Conservation (phyloP, 768 basidiomycete species). For the Mycena galopus region DNA sequence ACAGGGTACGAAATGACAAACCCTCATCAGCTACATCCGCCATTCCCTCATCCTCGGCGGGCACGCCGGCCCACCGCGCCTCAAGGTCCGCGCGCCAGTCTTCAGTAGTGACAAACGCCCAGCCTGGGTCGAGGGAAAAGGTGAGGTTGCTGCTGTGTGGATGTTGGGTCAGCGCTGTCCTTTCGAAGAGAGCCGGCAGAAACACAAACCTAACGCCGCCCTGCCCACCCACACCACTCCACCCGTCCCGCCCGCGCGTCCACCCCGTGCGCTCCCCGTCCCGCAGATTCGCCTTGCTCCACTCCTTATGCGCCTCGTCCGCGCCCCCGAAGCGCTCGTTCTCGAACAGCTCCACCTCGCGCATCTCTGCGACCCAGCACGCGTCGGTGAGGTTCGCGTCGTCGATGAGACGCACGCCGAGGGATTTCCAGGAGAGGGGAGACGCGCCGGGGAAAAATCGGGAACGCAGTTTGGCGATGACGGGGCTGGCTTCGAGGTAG, state of each 20-base stretch:
- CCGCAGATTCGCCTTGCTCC: slow-evolving; percentile 60
- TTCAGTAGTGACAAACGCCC: slow-evolving; percentile 82
- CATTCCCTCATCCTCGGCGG: background rate
- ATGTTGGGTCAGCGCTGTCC: slow-evolving; percentile 32
- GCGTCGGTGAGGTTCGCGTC: slow-evolving; percentile 74
- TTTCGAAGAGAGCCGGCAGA: too few species aligned
- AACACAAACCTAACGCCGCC: slow-evolving; percentile 76
- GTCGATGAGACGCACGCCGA: slow-evolving; percentile 63
- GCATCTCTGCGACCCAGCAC: slow-evolving; percentile 74
- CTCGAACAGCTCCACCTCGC: slow-evolving; percentile 83
- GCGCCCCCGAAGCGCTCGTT: slow-evolving; percentile 73
- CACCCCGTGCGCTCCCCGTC: slow-evolving; percentile 70
- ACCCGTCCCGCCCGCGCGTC: slow-evolving; percentile 80
- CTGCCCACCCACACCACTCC: slow-evolving; percentile 66
- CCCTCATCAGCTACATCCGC: slow-evolving; percentile 43
- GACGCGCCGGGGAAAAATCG: background rate
- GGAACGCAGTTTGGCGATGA: slow-evolving; percentile 7
- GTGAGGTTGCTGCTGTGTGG: slow-evolving; percentile 80
- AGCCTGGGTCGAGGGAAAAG: slow-evolving; percentile 80
- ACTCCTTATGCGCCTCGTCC: slow-evolving; percentile 44
- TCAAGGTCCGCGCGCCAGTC: slow-evolving; percentile 79
- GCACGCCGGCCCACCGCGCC: slow-evolving; percentile 63
- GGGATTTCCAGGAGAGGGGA: slow-evolving; percentile 29
- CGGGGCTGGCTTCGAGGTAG: slow-evolving; percentile 8
- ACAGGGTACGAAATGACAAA: slow-evolving; percentile 12